A percentile compares a stretch with the other conserved stretches of the same genome.
These are phyloP conservation scores for Cicer chorassanicum DNA, from an alignment of 306 rosid genomes.

Conservation along the genomic window DNA sequence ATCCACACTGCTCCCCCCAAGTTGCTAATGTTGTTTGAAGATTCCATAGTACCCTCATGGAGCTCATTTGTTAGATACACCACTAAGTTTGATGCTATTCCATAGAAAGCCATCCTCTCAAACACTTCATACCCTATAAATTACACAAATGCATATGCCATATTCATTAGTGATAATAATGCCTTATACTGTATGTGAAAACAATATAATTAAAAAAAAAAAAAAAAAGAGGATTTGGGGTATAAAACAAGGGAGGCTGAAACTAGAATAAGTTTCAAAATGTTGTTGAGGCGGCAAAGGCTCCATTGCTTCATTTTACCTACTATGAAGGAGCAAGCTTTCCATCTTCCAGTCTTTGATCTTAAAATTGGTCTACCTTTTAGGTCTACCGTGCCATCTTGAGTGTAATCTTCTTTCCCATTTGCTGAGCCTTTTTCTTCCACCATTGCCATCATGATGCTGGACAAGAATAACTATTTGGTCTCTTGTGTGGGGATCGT, in stretches of 20 bases:
- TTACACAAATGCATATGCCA: not conserved
- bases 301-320: slow-evolving; percentile 39
- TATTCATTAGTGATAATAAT: not conserved
- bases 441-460: slow-evolving; percentile 37
- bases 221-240: not conserved
- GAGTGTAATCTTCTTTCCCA: slow-evolving; percentile 44
- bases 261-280: not conserved
- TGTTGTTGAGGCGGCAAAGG: not conserved
- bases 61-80: slow-evolving; percentile 64
- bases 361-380: slow-evolving; percentile 54
- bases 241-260: not conserved
- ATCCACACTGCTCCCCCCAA: slow-evolving; percentile 75
- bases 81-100: slow-evolving; percentile 72
- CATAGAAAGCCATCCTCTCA: slow-evolving; percentile 90
- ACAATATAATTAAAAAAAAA: not conserved
- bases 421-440: slow-evolving; percentile 44
- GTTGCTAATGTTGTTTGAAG: slow-evolving; percentile 75
- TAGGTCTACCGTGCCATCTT: slow-evolving; percentile 53
- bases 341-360: slow-evolving; percentile 53
- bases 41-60: slow-evolving; percentile 72
- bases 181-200: not conserved
- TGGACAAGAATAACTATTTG: slow-evolving; percentile 13
- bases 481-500: not conserved
- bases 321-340: slow-evolving; percentile 53
- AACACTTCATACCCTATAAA: slow-evolving; percentile 67